These are phyloP conservation scores for Saposhnikovia divaricata DNA, from an alignment of 129 eudicot species.

Conservation along the genomic window DNA sequence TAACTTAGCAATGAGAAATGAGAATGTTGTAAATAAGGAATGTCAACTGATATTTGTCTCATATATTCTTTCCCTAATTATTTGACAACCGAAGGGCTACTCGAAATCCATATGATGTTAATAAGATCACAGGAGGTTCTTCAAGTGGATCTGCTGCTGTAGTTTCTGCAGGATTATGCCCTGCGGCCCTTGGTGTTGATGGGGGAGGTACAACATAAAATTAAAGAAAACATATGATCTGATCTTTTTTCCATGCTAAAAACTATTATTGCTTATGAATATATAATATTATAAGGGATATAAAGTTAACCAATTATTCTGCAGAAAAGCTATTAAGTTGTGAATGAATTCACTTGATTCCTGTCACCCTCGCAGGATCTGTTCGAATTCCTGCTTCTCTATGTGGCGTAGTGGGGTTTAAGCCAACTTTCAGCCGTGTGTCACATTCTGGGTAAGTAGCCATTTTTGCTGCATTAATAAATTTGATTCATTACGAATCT, in stretches of 20 bases:
- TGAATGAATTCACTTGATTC: background rate
- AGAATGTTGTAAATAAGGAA: background rate
- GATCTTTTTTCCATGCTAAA: background rate
- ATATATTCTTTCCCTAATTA: background rate
- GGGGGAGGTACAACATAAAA: constrained; percentile 70
- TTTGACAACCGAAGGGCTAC: constrained; percentile 34
- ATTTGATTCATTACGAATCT: background rate
- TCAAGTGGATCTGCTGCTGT: constrained; percentile 98
- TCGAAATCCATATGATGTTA: constrained; percentile 74
- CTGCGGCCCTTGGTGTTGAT: constrained; percentile 92
- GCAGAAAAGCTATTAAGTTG: background rate
- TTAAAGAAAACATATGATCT: background rate
- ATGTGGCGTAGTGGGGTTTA: constrained; percentile 89
- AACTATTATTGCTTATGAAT: background rate
- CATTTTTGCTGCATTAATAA: background rate
- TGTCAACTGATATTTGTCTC: background rate
- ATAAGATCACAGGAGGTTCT: constrained; percentile 77
- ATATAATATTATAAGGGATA: background rate
- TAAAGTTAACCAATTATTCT: background rate
- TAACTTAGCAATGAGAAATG: background rate
- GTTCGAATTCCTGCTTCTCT: constrained; percentile 97
- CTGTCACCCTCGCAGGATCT: constrained; percentile 49
- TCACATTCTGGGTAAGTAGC: constrained; percentile 68
- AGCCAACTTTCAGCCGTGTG: constrained; percentile 83
- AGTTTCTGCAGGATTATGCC: constrained; percentile 95